phyloP scores from a whole-genome alignment of 2,329 filamentous ascomycete genomes.

The Aspergillus ustus region DNA sequence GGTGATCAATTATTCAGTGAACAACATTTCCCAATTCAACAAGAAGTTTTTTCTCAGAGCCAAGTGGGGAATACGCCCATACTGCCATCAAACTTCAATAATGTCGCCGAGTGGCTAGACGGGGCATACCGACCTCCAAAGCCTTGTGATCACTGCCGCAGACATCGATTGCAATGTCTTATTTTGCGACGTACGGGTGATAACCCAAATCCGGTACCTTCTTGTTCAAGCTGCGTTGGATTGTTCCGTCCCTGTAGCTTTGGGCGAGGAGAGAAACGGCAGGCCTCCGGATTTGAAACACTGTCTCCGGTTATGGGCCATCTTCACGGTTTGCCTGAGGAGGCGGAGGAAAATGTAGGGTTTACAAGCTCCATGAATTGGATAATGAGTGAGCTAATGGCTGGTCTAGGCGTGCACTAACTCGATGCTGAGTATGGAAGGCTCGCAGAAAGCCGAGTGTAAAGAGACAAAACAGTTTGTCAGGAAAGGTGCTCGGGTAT shows the following conservation, averaged over 20 bases:
- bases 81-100: slow-evolving; percentile 16
- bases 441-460: slow-evolving; percentile 15
- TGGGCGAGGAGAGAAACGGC: slow-evolving; percentile 51
- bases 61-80: not conserved
- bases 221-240: slow-evolving; percentile 58
- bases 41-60: not conserved
- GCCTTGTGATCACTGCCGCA: slow-evolving; percentile 53
- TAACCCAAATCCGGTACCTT: slow-evolving; percentile 55
- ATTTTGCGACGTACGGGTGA: slow-evolving; percentile 53
- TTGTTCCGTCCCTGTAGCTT: slow-evolving; percentile 57
- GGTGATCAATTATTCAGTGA: not conserved
- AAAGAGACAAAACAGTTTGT: slow-evolving; percentile 47
- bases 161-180: slow-evolving; percentile 53
- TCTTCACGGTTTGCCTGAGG: slow-evolving; percentile 54
- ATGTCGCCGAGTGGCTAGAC: slow-evolving; percentile 42
- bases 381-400: not conserved
- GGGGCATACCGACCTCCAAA: slow-evolving; percentile 49
- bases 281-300: slow-evolving; percentile 54
- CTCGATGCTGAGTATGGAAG: not conserved
- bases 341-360: slow-evolving; percentile 31
- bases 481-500: slow-evolving; percentile 49
- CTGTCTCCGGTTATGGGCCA: slow-evolving; percentile 53
- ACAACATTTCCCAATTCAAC: not conserved
- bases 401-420: not conserved
- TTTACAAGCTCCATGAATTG: not conserved